These are phyloP conservation scores for Pascua sp. DNA, from an alignment of 1,284 basidiomycete species.

Conservation along the genomic window DNA sequence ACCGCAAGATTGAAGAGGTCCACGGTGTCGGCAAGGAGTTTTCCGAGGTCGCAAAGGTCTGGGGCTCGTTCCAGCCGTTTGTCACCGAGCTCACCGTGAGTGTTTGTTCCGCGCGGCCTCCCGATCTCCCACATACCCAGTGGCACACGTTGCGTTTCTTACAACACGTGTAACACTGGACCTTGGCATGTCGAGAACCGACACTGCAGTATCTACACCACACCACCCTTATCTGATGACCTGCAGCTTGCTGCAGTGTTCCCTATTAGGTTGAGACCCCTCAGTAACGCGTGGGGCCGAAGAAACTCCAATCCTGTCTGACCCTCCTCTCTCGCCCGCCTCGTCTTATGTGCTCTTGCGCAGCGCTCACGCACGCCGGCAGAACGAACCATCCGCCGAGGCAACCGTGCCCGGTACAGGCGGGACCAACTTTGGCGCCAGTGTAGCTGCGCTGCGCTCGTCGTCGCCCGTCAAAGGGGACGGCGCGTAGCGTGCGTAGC, in stretches of 20 bases:
- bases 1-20: constrained; percentile 88
- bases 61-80: constrained; percentile 56
- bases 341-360: too few relatives aligned
- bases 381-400: constrained; percentile 25
- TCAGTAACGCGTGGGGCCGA: too few relatives aligned
- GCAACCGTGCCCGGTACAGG: constrained; percentile 44
- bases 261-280: too few relatives aligned
- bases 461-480: too few relatives aligned
- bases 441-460: not conserved
- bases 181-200: too few relatives aligned
- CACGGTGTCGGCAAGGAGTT: constrained; percentile 90
- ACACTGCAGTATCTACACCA: too few relatives aligned
- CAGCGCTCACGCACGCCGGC: not conserved
- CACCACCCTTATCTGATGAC: not conserved
- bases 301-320: too few relatives aligned
- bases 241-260: not conserved
- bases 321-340: too few relatives aligned
- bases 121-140: too few relatives aligned
- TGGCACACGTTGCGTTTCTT: too few relatives aligned
- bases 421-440: constrained; percentile 36
- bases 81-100: constrained; percentile 43
- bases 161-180: not conserved
- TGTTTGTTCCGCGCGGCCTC: too few relatives aligned
- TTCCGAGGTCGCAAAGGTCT: constrained; percentile 79
- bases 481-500: too few relatives aligned